Evolutionary conservation across 768 basidiomycete species (phyloP), one percentile per base, ranked within the genome.

Genomic region (Paxillus rubicundulus): DNA sequence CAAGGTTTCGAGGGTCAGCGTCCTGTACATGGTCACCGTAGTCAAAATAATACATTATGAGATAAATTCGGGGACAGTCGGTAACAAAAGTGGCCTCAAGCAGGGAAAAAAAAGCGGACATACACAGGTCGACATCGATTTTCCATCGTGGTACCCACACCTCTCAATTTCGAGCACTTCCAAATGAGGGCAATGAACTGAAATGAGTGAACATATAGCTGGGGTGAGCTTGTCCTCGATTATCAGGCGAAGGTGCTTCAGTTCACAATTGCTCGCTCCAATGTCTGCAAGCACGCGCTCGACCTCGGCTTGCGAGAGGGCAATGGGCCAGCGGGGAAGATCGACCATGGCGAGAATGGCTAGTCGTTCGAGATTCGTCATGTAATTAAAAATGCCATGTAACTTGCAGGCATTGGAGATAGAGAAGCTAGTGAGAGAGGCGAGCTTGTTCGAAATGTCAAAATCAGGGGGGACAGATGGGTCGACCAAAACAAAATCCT

Each of bases 141-240:
- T 72, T 41, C 69, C 69, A 55, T 70, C 69, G 55, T 70, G 69
- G 62, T 70, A 70, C 4, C 69, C 69, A 49, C 69, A 70, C 43
- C 67, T 63, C 50, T 70, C 69, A 6, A 70, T 71, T 38, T 70
- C 69, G 45, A 70, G 65, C 27, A 58, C 37, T 56, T 70, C 70
- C 17, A 70, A 54, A 33, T 62, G 62, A 14, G 70, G 70, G 20
- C 68, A 66, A 27, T 66, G 56, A 33, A 54, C 47, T 33, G 70
- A 21, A n/a, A 70, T 69, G 39, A 55, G 48, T 18, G 46, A 55
- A 47, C 71, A 72, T 41, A 71, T 58, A 38, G 45, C 21, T 21
- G 69, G 69, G 5, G 64, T 70, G 33, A 70, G 62, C 47, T 72
- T 72, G 61, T 70, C 69, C 54, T 70, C 69, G 53, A 70, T 60